Evolutionary conservation across 345 rosid species (phyloP), one percentile per base, ranked within the genome.

Genomic region (Kernera saxatilis): DNA sequence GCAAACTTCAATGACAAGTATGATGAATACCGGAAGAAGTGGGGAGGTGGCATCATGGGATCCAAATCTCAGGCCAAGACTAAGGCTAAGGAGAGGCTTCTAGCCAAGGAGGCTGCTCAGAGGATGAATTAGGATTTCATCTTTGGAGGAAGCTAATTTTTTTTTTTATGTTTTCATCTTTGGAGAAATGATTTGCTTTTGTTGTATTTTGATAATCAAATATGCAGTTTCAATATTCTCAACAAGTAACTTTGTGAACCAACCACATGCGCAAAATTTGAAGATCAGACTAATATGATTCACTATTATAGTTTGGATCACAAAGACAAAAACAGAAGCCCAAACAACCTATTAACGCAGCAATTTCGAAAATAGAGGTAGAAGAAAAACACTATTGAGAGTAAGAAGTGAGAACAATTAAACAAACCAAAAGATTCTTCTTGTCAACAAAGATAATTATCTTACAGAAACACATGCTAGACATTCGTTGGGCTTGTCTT

Each of bases 21-120:
- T 11, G 94, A 88, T 0, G 92, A 86, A 78, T 74, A 84, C 75
- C 76, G 93, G 14, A 88, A 90, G 83, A 90, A 79, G 79, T 90
- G 94, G 92, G 94, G 94, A 5, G 92, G 97, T 11, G 94, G 97
- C 2, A 83, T 88, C 22, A 90, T 88, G 97, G 97, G 97, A 2
- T 84, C 94, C n/a, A 90, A 90, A 74, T 88, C 97, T 2, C 90
- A 85, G 81, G 90, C 94, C 23, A 85, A 80, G 75, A 85, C 88
- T 52, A 88, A 86, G 72, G 94, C 97, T 7, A 85, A 78, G 57
- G 89, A 91, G 71, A 86, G 73, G 54, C 11, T 91, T 36, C 55
- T 88, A 12, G 95, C 94, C 7, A 88, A 87, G 83, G 92, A 91
- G 56, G 86, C 85, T 29, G 92, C 94, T 5, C 91, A 91, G 36